phyloP scores from a whole-genome alignment of 139 green algal genomes.

The Chlorella sp. region DNA sequence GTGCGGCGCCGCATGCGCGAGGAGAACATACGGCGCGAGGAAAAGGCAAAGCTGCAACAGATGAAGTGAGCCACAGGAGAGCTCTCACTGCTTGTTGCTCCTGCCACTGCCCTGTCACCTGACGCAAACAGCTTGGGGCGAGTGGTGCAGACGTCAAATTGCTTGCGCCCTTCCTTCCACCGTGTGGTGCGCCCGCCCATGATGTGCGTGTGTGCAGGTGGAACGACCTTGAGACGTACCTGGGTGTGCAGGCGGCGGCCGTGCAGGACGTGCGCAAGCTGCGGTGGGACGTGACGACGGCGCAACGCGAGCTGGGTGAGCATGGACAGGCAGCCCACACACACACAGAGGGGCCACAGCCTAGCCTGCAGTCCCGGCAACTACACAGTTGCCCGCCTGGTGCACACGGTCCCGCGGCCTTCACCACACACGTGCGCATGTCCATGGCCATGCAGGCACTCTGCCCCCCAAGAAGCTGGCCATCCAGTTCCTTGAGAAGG shows the following conservation, averaged over 20 bases:
- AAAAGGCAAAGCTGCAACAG: conserved; percentile 10
- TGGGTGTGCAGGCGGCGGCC: background rate
- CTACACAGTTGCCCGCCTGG: background rate
- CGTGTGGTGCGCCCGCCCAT: no score
- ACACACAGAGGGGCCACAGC: background rate
- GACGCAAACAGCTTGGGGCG: no score
- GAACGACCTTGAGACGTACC: conserved; percentile 3
- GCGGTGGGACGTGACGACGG: background rate
- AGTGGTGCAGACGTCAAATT: no score
- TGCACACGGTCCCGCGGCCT: background rate
- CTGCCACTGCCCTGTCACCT: no score
- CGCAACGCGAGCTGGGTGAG: conserved; percentile 1
- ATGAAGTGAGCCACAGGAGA: conserved; percentile 9
- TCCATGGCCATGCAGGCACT: background rate
- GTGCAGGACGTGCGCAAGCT: conserved; percentile 3
- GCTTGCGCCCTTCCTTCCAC: no score
- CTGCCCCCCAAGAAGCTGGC: background rate
- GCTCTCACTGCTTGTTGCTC: no score
- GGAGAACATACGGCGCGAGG: background rate
- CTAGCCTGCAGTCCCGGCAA: background rate
- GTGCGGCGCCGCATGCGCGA: background rate
- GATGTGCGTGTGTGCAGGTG: conserved; percentile 3
- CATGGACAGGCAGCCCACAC: no score
- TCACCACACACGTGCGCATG: background rate
- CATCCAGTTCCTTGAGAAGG: conserved; percentile 2